Conservation (phyloP, 768 basidiomycete genomes). For the Cystofilobasidium bisporidii region DNA sequence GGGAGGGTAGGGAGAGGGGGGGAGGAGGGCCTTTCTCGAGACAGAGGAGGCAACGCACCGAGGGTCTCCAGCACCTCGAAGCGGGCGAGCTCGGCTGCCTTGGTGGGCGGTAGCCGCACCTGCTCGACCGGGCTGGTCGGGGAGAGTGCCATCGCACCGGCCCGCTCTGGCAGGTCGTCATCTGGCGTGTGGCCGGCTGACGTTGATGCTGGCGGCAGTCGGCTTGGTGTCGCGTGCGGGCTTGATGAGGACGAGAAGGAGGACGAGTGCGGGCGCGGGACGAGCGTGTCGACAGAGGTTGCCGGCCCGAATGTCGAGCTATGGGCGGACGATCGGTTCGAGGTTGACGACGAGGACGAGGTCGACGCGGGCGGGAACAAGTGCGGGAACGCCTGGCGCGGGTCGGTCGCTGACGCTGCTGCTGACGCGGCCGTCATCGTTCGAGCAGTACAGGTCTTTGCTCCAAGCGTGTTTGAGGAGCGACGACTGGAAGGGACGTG, state of each 20-base stretch:
- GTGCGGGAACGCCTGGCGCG: slow-evolving; percentile 7
- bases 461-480: too few relatives aligned
- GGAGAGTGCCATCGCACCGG: neutral
- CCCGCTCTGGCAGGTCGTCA: neutral
- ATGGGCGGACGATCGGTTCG: neutral
- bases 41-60: slow-evolving; percentile 30
- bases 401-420: neutral
- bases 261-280: neutral
- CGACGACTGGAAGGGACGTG: too few relatives aligned
- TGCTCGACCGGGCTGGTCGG: neutral
- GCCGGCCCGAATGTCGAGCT: neutral
- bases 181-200: too few relatives aligned
- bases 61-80: slow-evolving; percentile 44
- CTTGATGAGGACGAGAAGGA: neutral
- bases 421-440: too few relatives aligned
- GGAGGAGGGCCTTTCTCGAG: neutral
- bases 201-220: too few relatives aligned
- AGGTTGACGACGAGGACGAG: neutral
- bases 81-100: slow-evolving; percentile 15
- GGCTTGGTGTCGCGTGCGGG: neutral
- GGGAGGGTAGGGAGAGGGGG: slow-evolving; percentile 34
- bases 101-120: neutral
- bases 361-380: neutral
- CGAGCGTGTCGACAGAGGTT: neutral
- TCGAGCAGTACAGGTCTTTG: too few relatives aligned